Evolutionary conservation across 306 rosid genomes (phyloP).

Genomic region (Begonia peltatifolia): DNA sequence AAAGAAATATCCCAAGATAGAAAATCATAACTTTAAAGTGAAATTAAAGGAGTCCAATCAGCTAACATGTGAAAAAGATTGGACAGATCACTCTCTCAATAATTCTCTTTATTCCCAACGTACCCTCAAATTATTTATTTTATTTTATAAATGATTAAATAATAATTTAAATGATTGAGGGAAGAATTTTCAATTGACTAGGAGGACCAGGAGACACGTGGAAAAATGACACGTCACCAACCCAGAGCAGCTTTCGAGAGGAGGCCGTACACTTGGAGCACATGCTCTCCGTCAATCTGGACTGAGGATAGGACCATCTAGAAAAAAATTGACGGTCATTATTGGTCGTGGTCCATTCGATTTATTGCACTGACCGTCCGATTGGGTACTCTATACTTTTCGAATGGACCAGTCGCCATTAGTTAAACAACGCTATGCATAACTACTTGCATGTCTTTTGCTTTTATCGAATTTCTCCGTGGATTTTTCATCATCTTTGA

Average conservation of each 20-base stretch:
- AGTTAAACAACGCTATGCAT: slow-evolving; percentile 21
- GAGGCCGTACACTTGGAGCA: slow-evolving; percentile 11
- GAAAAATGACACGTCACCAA: slow-evolving; percentile 16
- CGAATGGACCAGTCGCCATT: slow-evolving; percentile 51
- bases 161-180: not conserved
- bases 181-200: not conserved
- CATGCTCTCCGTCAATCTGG: slow-evolving; percentile 13
- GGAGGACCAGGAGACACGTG: slow-evolving; percentile 56
- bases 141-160: slow-evolving; percentile 1
- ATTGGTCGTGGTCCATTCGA: slow-evolving; percentile 43
- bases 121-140: not conserved
- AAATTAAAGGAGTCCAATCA: too few relatives aligned
- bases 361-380: slow-evolving; percentile 34
- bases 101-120: not conserved
- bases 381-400: slow-evolving; percentile 23
- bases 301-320: slow-evolving; percentile 10
- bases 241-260: slow-evolving; percentile 12
- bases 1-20: too few relatives aligned
- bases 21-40: too few relatives aligned
- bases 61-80: too few relatives aligned
- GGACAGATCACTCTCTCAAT: not conserved
- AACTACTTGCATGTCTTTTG: slow-evolving; percentile 3
- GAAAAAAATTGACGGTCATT: slow-evolving; percentile 10
- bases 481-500: too few relatives aligned
- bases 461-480: not conserved